phyloP scores from a whole-genome alignment of 768 basidiomycete species.

The Mycena rebaudengoi region DNA sequence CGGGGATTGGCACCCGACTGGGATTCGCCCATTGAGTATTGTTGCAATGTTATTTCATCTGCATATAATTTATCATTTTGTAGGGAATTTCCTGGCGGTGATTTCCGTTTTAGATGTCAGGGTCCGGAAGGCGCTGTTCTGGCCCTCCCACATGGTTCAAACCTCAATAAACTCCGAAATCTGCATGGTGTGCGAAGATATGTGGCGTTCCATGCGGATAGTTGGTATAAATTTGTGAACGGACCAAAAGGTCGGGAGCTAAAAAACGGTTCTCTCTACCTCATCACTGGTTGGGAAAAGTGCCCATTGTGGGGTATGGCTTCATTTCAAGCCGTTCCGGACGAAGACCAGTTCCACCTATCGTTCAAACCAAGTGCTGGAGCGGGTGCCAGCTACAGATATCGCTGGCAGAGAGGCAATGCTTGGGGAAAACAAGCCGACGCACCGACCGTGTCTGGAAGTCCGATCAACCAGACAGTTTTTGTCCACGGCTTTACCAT shows the following conservation, averaged over 20 bases:
- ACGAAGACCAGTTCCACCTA: too few relatives aligned
- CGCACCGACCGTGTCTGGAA: too few relatives aligned
- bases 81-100: neutral
- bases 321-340: too few relatives aligned
- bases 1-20: neutral
- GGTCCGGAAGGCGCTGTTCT: constrained; percentile 26
- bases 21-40: neutral
- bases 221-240: constrained; percentile 26
- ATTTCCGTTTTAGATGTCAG: neutral
- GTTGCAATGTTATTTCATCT: too few relatives aligned
- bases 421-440: too few relatives aligned
- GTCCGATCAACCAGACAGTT: too few relatives aligned
- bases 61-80: too few relatives aligned
- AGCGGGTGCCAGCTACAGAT: too few relatives aligned
- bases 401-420: too few relatives aligned
- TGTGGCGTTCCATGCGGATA: constrained; percentile 18
- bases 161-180: constrained; percentile 14
- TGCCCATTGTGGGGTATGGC: neutral
- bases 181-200: constrained; percentile 6
- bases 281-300: constrained; percentile 30
- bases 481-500: too few relatives aligned
- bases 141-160: constrained; percentile 23
- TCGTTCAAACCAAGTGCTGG: too few relatives aligned
- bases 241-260: neutral
- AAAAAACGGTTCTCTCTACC: constrained; percentile 19